These are phyloP conservation scores for Phytopythium chamaehyphon DNA, from an alignment of 352 stramenopile species.

Conservation along the genomic window DNA sequence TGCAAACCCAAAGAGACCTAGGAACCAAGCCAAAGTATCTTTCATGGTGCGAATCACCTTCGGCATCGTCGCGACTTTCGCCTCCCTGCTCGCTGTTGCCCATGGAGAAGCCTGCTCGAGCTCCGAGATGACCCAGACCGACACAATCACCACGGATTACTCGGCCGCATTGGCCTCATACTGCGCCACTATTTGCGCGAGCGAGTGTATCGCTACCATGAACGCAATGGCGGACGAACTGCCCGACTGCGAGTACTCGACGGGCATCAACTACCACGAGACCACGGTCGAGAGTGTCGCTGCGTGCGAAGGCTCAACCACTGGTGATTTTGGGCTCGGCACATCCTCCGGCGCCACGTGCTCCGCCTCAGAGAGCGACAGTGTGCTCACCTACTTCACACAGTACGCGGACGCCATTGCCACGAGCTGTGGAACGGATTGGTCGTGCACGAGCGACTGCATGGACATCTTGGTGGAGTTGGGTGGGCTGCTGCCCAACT, in stretches of 20 bases:
- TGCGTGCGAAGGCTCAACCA: background rate
- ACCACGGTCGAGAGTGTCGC: background rate
- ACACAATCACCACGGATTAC: background rate
- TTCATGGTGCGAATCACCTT: background rate
- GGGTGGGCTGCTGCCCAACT: background rate
- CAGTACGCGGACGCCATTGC: background rate
- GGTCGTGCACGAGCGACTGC: background rate
- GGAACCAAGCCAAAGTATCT: too few species aligned
- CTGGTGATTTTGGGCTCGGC: too few species aligned
- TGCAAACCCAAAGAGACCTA: too few species aligned
- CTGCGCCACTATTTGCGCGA: background rate
- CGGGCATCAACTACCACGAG: conserved; percentile 1
- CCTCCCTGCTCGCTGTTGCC: background rate
- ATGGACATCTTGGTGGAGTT: background rate
- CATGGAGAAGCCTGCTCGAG: background rate
- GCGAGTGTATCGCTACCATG: background rate
- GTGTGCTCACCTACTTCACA: background rate
- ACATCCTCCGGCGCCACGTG: background rate
- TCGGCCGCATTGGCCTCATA: background rate
- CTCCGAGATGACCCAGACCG: background rate
- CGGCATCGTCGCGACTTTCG: background rate
- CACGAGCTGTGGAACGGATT: background rate
- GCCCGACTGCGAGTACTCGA: background rate
- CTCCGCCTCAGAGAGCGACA: background rate
- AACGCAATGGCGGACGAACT: background rate